Percentiles rank a stretch among this genome's conserved stretches.
These are phyloP conservation scores for Lachnellula cervina DNA, from an alignment of 2,329 filamentous ascomycete genomes.

Conservation along the genomic window DNA sequence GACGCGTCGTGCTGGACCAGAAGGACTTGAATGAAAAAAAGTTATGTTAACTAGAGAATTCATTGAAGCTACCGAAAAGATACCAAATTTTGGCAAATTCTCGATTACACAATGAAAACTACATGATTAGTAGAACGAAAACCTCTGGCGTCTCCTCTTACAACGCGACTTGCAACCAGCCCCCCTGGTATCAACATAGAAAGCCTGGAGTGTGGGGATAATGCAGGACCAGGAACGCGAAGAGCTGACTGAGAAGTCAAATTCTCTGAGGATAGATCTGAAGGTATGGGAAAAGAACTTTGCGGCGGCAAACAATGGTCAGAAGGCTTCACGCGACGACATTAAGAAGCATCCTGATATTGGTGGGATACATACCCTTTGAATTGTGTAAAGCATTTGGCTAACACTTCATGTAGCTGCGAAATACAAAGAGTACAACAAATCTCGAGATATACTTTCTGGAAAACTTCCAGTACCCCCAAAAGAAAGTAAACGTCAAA, in stretches of 20 bases:
- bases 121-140: neutral
- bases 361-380: constrained; percentile 44
- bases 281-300: constrained; percentile 73
- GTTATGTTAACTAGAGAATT: neutral
- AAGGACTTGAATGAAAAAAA: neutral
- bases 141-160: neutral
- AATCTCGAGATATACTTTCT: constrained; percentile 53
- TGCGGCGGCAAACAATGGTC: constrained; percentile 55
- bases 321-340: constrained; percentile 67
- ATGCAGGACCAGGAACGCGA: constrained; percentile 25
- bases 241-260: constrained; percentile 32
- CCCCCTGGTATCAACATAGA: neutral
- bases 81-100: no score
- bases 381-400: neutral
- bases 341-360: constrained; percentile 71
- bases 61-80: no score
- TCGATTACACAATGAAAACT: neutral
- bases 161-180: neutral
- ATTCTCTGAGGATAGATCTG: constrained; percentile 59
- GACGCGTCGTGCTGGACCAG: neutral
- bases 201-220: neutral
- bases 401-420: constrained; percentile 17
- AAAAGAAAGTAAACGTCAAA: constrained; percentile 26
- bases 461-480: constrained; percentile 44
- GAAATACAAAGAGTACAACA: constrained; percentile 76